phyloP scores from a whole-genome alignment of 441 rosid genomes.

The Erodium trifolium region DNA sequence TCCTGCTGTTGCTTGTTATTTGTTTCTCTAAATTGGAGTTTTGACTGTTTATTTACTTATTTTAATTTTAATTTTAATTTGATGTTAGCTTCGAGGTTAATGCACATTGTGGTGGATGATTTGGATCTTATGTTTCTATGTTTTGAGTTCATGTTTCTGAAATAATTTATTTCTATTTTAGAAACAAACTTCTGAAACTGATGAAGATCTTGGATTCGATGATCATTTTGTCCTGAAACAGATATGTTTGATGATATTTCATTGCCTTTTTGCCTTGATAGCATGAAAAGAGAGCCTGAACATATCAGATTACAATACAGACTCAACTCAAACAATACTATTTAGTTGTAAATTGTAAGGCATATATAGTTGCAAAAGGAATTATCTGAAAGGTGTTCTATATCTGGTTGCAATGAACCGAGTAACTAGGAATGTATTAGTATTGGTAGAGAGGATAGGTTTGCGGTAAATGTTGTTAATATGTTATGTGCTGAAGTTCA shows the following conservation, averaged over 20 bases:
- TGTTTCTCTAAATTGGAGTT: too few relatives aligned
- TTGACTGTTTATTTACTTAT: too few relatives aligned
- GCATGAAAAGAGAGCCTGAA: too few relatives aligned
- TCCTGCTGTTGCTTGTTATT: too few relatives aligned
- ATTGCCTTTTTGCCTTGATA: too few relatives aligned
- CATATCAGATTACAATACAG: too few relatives aligned
- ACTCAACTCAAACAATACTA: too few relatives aligned
- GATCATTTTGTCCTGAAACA: not conserved
- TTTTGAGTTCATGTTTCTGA: not conserved
- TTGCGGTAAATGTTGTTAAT: not conserved
- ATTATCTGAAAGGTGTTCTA: too few relatives aligned
- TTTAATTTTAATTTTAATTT: not conserved
- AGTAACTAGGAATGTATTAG: not conserved
- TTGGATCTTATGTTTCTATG: not conserved
- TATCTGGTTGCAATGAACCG: too few relatives aligned
- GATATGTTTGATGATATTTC: too few relatives aligned
- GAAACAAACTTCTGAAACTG: not conserved
- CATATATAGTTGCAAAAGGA: too few relatives aligned
- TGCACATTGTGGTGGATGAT: not conserved
- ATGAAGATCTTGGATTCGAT: not conserved
- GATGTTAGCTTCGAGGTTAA: not conserved
- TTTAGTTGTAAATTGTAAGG: too few relatives aligned
- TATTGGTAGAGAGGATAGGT: not conserved
- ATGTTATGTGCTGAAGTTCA: not conserved
- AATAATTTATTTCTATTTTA: not conserved